These are phyloP conservation scores for Phytophthora cactorum DNA, from an alignment of 352 stramenopile genomes.

Conservation along the genomic window DNA sequence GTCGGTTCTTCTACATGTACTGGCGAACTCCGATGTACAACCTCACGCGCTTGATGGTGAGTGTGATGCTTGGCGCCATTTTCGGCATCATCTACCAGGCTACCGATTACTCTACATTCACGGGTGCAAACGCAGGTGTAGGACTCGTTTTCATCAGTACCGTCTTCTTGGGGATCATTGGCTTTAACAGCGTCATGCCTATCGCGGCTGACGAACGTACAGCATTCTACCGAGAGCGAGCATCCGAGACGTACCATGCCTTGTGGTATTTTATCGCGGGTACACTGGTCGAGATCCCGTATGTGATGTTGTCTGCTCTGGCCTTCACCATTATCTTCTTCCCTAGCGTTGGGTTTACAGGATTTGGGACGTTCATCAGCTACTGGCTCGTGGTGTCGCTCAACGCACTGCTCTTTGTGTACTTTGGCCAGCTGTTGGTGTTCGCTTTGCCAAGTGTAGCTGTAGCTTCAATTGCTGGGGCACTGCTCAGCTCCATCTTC, in stretches of 20 bases:
- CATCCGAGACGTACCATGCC: constrained; percentile 90
- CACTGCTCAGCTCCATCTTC: constrained; percentile 60
- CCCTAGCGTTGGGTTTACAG: constrained; percentile 53
- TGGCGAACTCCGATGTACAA: constrained; percentile 88
- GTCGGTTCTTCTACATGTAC: constrained; percentile 78
- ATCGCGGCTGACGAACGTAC: constrained; percentile 85
- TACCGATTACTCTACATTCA: constrained; percentile 58
- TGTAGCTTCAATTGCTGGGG: constrained; percentile 48
- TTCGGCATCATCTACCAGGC: constrained; percentile 82
- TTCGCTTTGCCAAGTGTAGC: constrained; percentile 53
- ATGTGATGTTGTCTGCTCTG: constrained; percentile 45
- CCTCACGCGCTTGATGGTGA: constrained; percentile 74
- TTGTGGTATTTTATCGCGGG: constrained; percentile 83
- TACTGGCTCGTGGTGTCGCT: constrained; percentile 57
- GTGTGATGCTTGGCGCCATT: constrained; percentile 68
- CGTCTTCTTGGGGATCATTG: constrained; percentile 83
- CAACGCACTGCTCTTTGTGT: constrained; percentile 58
- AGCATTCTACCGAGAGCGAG: constrained; percentile 92
- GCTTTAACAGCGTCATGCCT: constrained; percentile 80
- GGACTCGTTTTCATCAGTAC: constrained; percentile 86
- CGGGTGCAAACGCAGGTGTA: constrained; percentile 52
- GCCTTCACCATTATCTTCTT: constrained; percentile 51
- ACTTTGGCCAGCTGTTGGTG: constrained; percentile 54
- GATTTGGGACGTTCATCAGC: constrained; percentile 38
- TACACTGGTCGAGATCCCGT: constrained; percentile 82